Evolutionary conservation across 768 basidiomycete genomes (phyloP), one percentile per base, ranked within the genome.

Genomic region (Mycena chlorophos): DNA sequence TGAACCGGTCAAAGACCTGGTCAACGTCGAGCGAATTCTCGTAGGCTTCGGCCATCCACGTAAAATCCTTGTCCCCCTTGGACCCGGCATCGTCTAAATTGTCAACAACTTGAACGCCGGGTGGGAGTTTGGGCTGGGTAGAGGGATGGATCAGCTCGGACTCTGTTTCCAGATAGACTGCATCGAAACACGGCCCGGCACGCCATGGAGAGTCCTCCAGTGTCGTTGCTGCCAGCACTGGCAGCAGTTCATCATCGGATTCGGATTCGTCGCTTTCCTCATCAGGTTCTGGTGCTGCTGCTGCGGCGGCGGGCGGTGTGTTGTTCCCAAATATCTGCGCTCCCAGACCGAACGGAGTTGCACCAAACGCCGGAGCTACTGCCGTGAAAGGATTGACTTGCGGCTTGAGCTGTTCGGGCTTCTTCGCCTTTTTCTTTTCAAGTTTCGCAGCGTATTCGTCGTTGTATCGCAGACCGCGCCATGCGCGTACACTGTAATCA

Each of bases 1-100:
- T 49, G 30, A 34, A 49, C 17, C 83, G 78, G 63, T 94, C 88
- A 68, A 98, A 98, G 3, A 92, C 83, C 52, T 85, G 84, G 69
- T 98, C 95, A 39, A 91, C 77, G 42, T 88, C 77, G 46, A 89
- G 66, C 14, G 88, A 88, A 65, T 89, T 86, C 71, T 94, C 94
- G 66, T 91, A 96, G 19, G 79, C 75, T 68, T 96, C 94, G 4
- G 81, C 72, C 12, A 76, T 69, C 91, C 87, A 89, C 16, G 72
- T 73, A 20, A 77, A 71, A 60, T 81, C 78, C 54, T 80, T 76
- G 52, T 75, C 72, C 25, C 72, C 71, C 63, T 70, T 78, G 47
- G 45, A n/a, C 20, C 67, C 72, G 39, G 76, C 72, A 22, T 73
- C 74, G 20, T 66, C 70, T 17, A 57, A 46, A 23, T 73, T 72